Evolutionary conservation across 2,329 filamentous ascomycete species (phyloP).

Genomic region (Aspergillus sp.): DNA sequence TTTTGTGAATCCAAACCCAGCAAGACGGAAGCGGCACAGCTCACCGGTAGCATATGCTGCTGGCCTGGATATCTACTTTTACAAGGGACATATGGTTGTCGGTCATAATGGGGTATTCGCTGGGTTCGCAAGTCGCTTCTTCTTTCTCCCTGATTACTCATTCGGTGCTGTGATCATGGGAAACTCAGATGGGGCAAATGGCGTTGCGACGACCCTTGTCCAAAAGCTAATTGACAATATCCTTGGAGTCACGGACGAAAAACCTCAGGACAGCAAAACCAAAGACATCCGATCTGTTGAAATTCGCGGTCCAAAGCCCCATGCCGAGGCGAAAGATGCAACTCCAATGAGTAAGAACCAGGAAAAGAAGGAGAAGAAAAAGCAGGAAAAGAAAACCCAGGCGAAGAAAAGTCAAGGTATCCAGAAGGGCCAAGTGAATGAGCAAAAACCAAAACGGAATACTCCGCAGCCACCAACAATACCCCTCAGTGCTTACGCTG

Average conservation of each 20-base stretch:
- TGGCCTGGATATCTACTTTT: conserved; percentile 31
- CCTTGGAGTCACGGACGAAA: conserved; percentile 19
- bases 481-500: conserved; percentile 25
- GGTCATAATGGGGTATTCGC: conserved; percentile 31
- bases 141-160: conserved; percentile 31
- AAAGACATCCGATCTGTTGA: not conserved
- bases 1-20: conserved; percentile 20
- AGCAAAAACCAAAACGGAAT: not conserved
- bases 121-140: conserved; percentile 29
- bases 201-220: conserved; percentile 19
- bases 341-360: not conserved
- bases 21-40: conserved; percentile 20
- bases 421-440: not conserved
- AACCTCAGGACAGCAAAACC: conserved; percentile 22
- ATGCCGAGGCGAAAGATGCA: no score
- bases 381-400: conserved; percentile 10
- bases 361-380: conserved; percentile 2
- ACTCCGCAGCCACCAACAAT: conserved; percentile 13
- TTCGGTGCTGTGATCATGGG: conserved; percentile 35
- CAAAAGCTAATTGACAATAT: conserved; percentile 29
- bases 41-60: conserved; percentile 29
- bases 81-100: conserved; percentile 32
- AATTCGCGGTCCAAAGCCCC: not conserved
- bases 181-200: conserved; percentile 24
- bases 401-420: conserved; percentile 2